Evolutionary conservation across 2,329 filamentous ascomycete species (phyloP), one percentile per base, ranked within the genome.

Genomic region (Stachybotrys elegans): DNA sequence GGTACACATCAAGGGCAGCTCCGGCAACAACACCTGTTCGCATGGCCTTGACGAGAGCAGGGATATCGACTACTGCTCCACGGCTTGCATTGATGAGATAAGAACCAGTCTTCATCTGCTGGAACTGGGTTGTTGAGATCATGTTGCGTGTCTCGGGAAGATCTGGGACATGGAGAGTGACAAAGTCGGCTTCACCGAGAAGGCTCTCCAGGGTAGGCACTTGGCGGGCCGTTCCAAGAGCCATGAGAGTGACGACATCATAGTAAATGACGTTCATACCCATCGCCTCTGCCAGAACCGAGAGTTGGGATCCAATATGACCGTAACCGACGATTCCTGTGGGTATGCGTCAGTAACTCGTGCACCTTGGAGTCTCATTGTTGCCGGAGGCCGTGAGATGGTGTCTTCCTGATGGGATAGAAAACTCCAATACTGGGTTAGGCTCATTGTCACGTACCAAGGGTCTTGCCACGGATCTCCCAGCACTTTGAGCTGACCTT

Each of bases 231-330:
- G 87, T 95, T 44, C 93, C 93, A 62, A 98, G 72, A 36, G 87
- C 86, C 93, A 98, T 98, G 55, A 97, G 76, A 55, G 91, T 95
- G 50, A 95, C 70, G 6, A 95, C 83, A 66, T 98, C 93, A 67
- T 94, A 97, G 75, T 96, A 98, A 57, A 97, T 91, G 58, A 98
- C 93, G 14, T 78, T 83, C 92, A 98, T 96, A 40, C 93, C 93
- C 90, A 98, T 95, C 20, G 92, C 83, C 68, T 98, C 93, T 22
- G 93, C 91, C 51, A 98, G 74, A 34, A 98, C 93, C 1, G 91
- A 97, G 51, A 98, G 73, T 68, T 98, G 93, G 42, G 89, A 91
- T 50, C 93, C 93, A 62, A 98, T 97, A 63, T 98, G 93, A 49
- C 93, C 93, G 61, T 98, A 98, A 22, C 93, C 93, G 52, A 98